Evolutionary conservation across 371 early-diverging fungal species (phyloP), one percentile per base, ranked within the genome.

Genomic region (Globomyces sp.): DNA sequence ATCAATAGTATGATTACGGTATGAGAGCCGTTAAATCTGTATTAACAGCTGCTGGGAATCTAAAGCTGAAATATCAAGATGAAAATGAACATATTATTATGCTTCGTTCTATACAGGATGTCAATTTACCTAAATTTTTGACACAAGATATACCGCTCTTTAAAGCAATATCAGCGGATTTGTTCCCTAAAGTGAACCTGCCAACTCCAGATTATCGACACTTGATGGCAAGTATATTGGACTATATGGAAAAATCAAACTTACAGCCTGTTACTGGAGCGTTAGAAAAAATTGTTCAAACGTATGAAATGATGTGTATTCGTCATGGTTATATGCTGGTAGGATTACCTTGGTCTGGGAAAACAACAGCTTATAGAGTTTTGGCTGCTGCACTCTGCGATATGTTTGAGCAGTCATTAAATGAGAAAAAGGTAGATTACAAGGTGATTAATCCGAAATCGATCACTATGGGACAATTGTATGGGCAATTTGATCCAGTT

Each of bases 291-390:
- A 79, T 81, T 52, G 78, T 81, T 64, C 85, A 84, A 60, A 77
- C 77, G 0, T 81, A 82, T 57, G 82, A 84, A 66, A 84, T 84
- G 81, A 81, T 82, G 81, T 76, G 77, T 63, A 81, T 84, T 64
- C 72, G 82, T 8, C 85, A 84, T 58, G 85, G 85, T 37, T 84
- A 82, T 66, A 84, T 84, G 85, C 71, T 82, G 52, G 85, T 84
- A 37, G 85, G 85, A 0, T 71, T 76, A 61, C 79, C 81, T 2
- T 82, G 80, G 76, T 80, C 80, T 0, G 85, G 85, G 3, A 84
- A 84, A 63, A 82, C 85, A 8, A 74, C 77, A 2, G 79, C 80
- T 0, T 77, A 80, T 63, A 39, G 78, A 0, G 80, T 79, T 11
- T 64, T 81, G 13, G 77, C 76, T 24, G 75, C 76, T 24, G 78